Evolutionary conservation across 495 filamentous ascomycete species (phyloP).

Genomic region (Aspergillus conjunctus): DNA sequence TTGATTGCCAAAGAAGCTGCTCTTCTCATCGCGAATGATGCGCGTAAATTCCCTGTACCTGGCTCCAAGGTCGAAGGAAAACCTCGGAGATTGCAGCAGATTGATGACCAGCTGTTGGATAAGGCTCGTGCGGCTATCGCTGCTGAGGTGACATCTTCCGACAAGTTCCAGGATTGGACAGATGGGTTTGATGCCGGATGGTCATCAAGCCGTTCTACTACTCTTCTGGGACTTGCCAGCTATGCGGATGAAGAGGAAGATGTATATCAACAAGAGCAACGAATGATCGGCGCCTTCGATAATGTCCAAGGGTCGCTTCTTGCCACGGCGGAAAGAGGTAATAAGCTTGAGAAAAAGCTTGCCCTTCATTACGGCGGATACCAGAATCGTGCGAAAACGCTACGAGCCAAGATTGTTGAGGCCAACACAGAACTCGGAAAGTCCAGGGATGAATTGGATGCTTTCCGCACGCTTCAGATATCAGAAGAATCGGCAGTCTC

Average conservation of each 20-base stretch:
- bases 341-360: slow-evolving; percentile 94
- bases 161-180: slow-evolving; percentile 58
- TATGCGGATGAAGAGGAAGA: slow-evolving; percentile 69
- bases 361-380: slow-evolving; percentile 85
- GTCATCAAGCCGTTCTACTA: slow-evolving; percentile 60
- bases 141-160: slow-evolving; percentile 60
- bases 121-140: slow-evolving; percentile 76
- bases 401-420: slow-evolving; percentile 79
- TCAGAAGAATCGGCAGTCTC: slow-evolving; percentile 76
- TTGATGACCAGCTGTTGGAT: slow-evolving; percentile 72
- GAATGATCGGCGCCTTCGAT: slow-evolving; percentile 46
- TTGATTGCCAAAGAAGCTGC: slow-evolving; percentile 76
- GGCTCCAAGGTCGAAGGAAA: slow-evolving; percentile 65
- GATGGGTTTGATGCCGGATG: slow-evolving; percentile 65
- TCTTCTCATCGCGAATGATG: slow-evolving; percentile 78
- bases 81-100: slow-evolving; percentile 58
- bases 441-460: slow-evolving; percentile 68
- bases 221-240: slow-evolving; percentile 73
- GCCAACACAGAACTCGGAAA: slow-evolving; percentile 75
- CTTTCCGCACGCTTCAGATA: slow-evolving; percentile 74
- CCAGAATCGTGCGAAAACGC: slow-evolving; percentile 77
- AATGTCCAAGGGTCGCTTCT: slow-evolving; percentile 70
- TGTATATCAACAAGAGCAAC: slow-evolving; percentile 49
- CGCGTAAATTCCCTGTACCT: slow-evolving; percentile 68
- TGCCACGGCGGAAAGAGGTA: slow-evolving; percentile 72